Percentiles rank a stretch among this genome's conserved stretches.
phyloP scores from a whole-genome alignment of 108 stramenopile genomes.

The Nannochloropsis gaditana region DNA sequence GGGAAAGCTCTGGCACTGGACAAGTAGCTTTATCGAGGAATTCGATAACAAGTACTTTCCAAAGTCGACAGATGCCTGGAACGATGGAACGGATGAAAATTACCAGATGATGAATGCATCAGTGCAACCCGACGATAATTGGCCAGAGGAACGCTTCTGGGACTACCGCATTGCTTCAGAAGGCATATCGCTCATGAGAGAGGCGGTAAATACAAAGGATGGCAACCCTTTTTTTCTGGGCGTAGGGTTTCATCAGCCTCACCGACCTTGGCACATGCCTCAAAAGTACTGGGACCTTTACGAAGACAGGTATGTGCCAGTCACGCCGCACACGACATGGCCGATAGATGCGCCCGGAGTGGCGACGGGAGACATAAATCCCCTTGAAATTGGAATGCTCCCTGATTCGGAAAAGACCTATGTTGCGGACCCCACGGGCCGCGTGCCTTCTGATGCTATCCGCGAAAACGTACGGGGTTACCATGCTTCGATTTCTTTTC shows the following conservation, averaged over 20 bases:
- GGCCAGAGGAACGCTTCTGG: slow-evolving; percentile 10
- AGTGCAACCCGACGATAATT: slow-evolving; percentile 9
- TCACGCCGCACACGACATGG: neutral
- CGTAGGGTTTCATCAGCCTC: slow-evolving; percentile 14
- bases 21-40: neutral
- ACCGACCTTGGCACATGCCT: slow-evolving; percentile 18
- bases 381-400: neutral
- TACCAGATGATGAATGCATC: neutral
- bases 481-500: neutral
- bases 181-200: neutral
- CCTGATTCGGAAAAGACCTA: neutral
- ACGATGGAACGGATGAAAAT: neutral
- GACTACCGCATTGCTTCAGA: neutral
- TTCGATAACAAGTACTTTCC: neutral
- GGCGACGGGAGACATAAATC: slow-evolving; percentile 6
- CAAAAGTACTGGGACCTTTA: slow-evolving; percentile 23
- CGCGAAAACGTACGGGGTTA: neutral
- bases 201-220: neutral
- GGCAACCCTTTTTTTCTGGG: neutral
- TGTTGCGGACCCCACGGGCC: neutral
- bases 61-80: neutral
- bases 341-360: neutral
- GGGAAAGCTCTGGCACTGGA: slow-evolving; percentile 22
- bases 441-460: neutral
- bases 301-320: neutral